Evolutionary conservation across 192 early-diverging fungal genomes (phyloP).

Genomic region (Umbelopsis sp.): DNA sequence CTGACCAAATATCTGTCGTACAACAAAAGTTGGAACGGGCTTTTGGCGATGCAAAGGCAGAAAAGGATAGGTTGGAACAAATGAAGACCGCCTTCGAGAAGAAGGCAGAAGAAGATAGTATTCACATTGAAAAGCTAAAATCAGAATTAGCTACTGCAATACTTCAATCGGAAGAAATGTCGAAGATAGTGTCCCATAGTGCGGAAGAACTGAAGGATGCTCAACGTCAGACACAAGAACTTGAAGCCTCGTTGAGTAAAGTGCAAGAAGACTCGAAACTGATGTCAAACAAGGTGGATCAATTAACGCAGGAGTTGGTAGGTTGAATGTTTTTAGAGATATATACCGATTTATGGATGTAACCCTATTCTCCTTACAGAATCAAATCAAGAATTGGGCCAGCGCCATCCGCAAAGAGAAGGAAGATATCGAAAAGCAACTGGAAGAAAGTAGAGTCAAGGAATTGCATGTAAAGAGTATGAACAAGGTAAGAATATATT

Average conservation of each 20-base stretch:
- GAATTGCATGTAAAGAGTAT: constrained; percentile 70
- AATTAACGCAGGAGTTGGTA: not conserved
- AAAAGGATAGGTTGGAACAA: constrained; percentile 28
- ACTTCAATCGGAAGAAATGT: not conserved
- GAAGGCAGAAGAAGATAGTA: constrained; percentile 30
- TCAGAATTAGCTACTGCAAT: constrained; percentile 5
- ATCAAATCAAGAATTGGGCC: constrained; percentile 50
- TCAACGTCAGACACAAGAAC: constrained; percentile 10
- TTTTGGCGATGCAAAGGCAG: constrained; percentile 20
- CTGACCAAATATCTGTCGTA: constrained; percentile 31
- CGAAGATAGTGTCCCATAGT: not conserved
- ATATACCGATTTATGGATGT: not conserved
- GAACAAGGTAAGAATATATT: constrained; percentile 61
- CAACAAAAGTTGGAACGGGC: constrained; percentile 48
- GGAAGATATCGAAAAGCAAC: constrained; percentile 55
- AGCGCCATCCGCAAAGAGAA: constrained; percentile 37
- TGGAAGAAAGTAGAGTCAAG: constrained; percentile 67
- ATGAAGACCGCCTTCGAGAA: constrained; percentile 35
- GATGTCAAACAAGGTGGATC: not conserved
- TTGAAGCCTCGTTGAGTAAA: constrained; percentile 21
- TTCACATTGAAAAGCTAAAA: constrained; percentile 24
- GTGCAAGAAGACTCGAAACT: constrained; percentile 19
- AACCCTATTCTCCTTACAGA: constrained; percentile 29
- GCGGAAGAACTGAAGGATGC: constrained; percentile 16
- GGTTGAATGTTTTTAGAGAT: not conserved